These are phyloP conservation scores for Synchytrium microbalum DNA, from an alignment of 371 early-diverging fungal species.

Conservation along the genomic window DNA sequence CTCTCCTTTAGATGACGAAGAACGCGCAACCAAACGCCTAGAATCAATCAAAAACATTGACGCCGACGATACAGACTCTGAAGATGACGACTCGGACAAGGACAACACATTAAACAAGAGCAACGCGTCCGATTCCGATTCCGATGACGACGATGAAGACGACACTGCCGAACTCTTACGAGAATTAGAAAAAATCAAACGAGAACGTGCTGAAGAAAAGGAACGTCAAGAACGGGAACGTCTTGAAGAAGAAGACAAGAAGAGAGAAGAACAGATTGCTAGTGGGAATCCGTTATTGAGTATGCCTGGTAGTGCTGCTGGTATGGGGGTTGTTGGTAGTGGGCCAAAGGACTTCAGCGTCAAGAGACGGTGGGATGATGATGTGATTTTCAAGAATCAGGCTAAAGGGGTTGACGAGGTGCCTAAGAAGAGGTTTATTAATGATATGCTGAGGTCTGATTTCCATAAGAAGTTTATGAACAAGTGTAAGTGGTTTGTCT, in stretches of 20 bases:
- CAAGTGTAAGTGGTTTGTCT: slow-evolving; percentile 45
- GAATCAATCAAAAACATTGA: slow-evolving; percentile 39
- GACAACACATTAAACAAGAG: not conserved
- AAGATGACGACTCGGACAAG: slow-evolving; percentile 28
- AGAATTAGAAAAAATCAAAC: slow-evolving; percentile 90
- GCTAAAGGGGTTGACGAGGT: slow-evolving; percentile 76
- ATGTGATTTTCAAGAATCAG: slow-evolving; percentile 95
- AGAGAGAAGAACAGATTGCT: slow-evolving; percentile 48
- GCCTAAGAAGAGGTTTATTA: slow-evolving; percentile 88
- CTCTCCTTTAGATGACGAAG: slow-evolving; percentile 28
- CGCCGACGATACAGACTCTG: slow-evolving; percentile 57
- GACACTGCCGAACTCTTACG: slow-evolving; percentile 82
- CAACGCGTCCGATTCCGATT: slow-evolving; percentile 34
- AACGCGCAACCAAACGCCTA: slow-evolving; percentile 31
- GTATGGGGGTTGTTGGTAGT: not conserved
- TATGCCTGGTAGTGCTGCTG: slow-evolving; percentile 13
- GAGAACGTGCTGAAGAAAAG: slow-evolving; percentile 87
- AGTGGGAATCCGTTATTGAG: slow-evolving; percentile 80
- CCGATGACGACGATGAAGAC: slow-evolving; percentile 81
- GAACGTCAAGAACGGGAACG: slow-evolving; percentile 65
- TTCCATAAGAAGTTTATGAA: slow-evolving; percentile 92
- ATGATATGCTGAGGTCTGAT: slow-evolving; percentile 90
- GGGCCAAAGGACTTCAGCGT: slow-evolving; percentile 69
- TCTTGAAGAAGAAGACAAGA: slow-evolving; percentile 51
- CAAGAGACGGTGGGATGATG: slow-evolving; percentile 94